Conservation (phyloP, 257 asterid species). For the Agastache rugosa region DNA sequence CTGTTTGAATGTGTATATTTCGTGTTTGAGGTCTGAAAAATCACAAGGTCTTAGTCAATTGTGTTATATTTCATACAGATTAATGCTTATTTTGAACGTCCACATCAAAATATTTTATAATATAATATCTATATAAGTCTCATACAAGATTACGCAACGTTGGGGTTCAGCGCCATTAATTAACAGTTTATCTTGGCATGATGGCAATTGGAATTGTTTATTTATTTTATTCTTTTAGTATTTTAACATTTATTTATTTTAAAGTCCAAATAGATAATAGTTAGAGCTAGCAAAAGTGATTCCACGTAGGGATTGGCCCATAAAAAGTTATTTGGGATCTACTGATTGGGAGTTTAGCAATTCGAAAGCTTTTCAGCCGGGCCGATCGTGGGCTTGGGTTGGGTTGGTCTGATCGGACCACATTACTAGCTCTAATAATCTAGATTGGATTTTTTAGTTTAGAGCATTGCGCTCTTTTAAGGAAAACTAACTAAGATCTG, state of each 20-base stretch:
- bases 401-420: no score
- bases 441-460: no score
- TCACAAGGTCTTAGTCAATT: constrained; percentile 34
- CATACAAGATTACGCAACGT: constrained; percentile 44
- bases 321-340: no score
- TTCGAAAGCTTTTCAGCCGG: no score
- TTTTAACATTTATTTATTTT: neutral
- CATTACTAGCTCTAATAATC: no score
- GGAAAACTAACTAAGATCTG: neutral
- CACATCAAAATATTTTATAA: constrained; percentile 26
- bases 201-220: constrained; percentile 1
- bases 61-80: constrained; percentile 11
- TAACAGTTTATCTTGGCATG: constrained; percentile 1
- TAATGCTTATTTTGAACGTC: constrained; percentile 38
- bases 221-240: neutral
- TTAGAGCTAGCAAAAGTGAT: no score
- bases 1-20: constrained; percentile 9
- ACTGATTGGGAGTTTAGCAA: no score
- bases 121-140: neutral
- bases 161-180: constrained; percentile 26
- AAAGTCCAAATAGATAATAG: no score
- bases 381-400: no score
- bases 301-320: no score
- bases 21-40: constrained; percentile 17
- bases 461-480: no score